phyloP scores from a whole-genome alignment of 148 eudicot genomes.

The Limonium bicolor region DNA sequence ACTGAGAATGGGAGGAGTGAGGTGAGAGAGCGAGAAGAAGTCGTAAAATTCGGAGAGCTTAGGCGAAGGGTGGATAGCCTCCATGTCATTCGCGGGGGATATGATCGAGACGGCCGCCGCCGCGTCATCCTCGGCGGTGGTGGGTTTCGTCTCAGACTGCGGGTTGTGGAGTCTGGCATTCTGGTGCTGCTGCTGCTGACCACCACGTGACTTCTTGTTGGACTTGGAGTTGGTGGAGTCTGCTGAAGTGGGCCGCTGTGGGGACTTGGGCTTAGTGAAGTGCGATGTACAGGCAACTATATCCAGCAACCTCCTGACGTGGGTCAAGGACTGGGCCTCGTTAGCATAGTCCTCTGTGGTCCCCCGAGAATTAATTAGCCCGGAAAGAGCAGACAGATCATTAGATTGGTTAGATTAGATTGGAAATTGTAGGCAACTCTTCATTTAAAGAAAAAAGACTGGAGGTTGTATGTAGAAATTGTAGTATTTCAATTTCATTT shows the following conservation, averaged over 20 bases:
- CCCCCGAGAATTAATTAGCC: no score
- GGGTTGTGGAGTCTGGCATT: no score
- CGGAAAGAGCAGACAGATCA: no score
- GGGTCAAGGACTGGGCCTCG: constrained; percentile 44
- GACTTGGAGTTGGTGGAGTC: constrained; percentile 16
- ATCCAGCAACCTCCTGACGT: constrained; percentile 80
- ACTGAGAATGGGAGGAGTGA: constrained; percentile 74
- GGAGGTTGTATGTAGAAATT: no score
- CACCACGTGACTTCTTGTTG: constrained; percentile 29
- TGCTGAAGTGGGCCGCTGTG: constrained; percentile 17
- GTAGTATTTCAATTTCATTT: no score
- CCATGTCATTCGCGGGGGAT: constrained; percentile 68
- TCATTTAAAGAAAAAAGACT: no score
- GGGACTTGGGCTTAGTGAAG: constrained; percentile 56
- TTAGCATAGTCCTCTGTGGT: constrained; percentile 58
- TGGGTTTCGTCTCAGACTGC: constrained; percentile 11
- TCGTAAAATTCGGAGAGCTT: constrained; percentile 84
- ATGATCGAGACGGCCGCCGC: constrained; percentile 22
- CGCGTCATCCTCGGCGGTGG: constrained; percentile 7
- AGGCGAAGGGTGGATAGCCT: constrained; percentile 80
- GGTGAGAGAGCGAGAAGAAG: constrained; percentile 73
- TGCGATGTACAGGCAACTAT: constrained; percentile 78
- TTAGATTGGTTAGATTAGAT: no score
- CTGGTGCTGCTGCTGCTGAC: not conserved
- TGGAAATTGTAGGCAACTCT: no score